Percentiles rank a stretch among this genome's conserved stretches.
Evolutionary conservation across 352 stramenopile species (phyloP).

Genomic region (Pythium guiyangense): DNA sequence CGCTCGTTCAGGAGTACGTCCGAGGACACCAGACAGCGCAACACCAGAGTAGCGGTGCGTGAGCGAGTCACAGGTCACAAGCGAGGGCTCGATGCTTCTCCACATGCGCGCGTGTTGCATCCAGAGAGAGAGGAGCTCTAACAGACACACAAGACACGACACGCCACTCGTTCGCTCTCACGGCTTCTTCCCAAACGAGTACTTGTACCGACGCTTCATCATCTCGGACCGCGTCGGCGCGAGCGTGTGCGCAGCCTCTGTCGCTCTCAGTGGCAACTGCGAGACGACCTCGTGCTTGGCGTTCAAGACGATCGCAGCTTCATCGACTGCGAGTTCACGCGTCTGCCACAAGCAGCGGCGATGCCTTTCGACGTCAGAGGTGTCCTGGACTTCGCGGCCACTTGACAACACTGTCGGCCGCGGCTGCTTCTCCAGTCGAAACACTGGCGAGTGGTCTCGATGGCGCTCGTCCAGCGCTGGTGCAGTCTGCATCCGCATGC

Average conservation of each 20-base stretch:
- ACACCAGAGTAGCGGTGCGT: background rate
- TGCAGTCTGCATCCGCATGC: background rate
- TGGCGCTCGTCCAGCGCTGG: background rate
- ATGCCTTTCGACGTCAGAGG: background rate
- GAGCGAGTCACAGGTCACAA: background rate
- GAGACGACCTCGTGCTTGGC: slow-evolving; percentile 32
- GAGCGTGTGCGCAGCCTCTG: slow-evolving; percentile 12
- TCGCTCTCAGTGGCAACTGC: slow-evolving; percentile 22
- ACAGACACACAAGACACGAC: background rate
- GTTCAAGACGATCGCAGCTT: slow-evolving; percentile 57
- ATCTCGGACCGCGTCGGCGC: no score
- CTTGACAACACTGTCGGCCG: background rate
- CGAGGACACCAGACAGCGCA: slow-evolving; percentile 6
- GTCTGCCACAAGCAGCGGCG: no score
- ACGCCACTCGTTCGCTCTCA: background rate
- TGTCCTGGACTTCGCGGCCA: background rate
- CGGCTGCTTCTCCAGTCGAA: slow-evolving; percentile 9
- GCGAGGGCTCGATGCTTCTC: background rate
- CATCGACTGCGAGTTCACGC: slow-evolving; percentile 13
- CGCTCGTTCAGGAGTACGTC: no score
- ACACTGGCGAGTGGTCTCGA: slow-evolving; percentile 4
- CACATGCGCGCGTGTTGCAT: background rate
- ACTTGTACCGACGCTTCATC: slow-evolving; percentile 50
- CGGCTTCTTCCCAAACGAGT: slow-evolving; percentile 30
- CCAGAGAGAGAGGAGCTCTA: background rate